phyloP scores from a whole-genome alignment of 306 rosid genomes.

The Gleditsia sinensis region DNA sequence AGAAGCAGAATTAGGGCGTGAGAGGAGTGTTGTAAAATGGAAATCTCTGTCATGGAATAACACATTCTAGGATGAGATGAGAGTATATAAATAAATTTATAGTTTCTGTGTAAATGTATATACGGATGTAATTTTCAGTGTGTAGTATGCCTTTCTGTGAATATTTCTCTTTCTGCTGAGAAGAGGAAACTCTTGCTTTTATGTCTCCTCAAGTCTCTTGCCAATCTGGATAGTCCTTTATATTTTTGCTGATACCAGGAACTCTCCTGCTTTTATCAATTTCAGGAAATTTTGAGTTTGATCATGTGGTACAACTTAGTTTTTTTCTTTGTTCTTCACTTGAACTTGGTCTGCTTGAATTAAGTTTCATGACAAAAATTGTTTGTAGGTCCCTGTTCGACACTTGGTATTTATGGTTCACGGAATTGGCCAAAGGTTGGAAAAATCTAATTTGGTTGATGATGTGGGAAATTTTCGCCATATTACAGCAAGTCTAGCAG shows the following conservation, averaged over 20 bases:
- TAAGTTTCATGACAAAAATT: constrained; percentile 24
- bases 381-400: constrained; percentile 87
- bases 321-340: neutral
- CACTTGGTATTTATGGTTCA: constrained; percentile 99
- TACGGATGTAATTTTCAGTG: neutral
- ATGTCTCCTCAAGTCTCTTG: neutral
- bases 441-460: constrained; percentile 96
- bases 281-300: constrained; percentile 11
- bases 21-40: too few relatives aligned
- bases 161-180: neutral
- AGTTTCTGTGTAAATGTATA: too few relatives aligned
- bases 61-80: neutral
- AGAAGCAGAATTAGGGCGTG: too few relatives aligned
- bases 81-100: too few relatives aligned
- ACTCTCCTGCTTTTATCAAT: constrained; percentile 3
- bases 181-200: neutral
- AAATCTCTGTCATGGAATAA: too few relatives aligned
- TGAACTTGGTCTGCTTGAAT: constrained; percentile 28
- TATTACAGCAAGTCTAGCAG: constrained; percentile 83
- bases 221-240: constrained; percentile 7
- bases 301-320: constrained; percentile 10
- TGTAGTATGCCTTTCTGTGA: neutral
- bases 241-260: constrained; percentile 24
- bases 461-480: constrained; percentile 82
- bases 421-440: constrained; percentile 99